phyloP scores from a whole-genome alignment of 345 rosid genomes.

The Pelargonium nanum region DNA sequence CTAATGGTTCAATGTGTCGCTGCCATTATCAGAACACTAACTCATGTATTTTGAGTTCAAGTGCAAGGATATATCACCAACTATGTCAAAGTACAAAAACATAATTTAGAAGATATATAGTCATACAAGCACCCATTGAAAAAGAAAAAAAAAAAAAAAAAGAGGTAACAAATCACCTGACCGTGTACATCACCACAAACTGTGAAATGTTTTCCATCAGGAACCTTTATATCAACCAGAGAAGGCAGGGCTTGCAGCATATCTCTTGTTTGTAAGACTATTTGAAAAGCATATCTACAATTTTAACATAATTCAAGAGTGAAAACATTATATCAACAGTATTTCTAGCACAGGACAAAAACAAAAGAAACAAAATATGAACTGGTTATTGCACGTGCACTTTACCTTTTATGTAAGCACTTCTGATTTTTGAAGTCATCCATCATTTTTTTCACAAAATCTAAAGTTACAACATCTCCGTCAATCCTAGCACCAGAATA shows the following conservation, averaged over 20 bases:
- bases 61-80: background rate
- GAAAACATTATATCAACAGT: slow-evolving; percentile 9
- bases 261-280: slow-evolving; percentile 76
- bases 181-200: slow-evolving; percentile 99
- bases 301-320: slow-evolving; percentile 10
- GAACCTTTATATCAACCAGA: slow-evolving; percentile 69
- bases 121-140: too few relatives aligned
- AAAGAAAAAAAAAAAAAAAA: too few relatives aligned
- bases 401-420: slow-evolving; percentile 74
- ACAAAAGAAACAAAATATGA: slow-evolving; percentile 13
- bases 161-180: slow-evolving; percentile 41
- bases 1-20: too few relatives aligned
- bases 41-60: background rate
- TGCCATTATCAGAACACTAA: too few relatives aligned
- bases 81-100: background rate
- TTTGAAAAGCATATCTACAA: slow-evolving; percentile 82
- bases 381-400: background rate
- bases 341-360: background rate
- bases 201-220: slow-evolving; percentile 63
- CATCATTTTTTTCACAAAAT: slow-evolving; percentile 89
- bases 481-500: slow-evolving; percentile 88
- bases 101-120: too few relatives aligned
- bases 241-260: slow-evolving; percentile 68
- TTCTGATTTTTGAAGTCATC: slow-evolving; percentile 88
- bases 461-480: slow-evolving; percentile 75